Percentiles rank a stretch among this genome's conserved stretches.
Evolutionary conservation across 2,329 filamentous ascomycete genomes (phyloP).

Genomic region (Leptosphaerulina australis): DNA sequence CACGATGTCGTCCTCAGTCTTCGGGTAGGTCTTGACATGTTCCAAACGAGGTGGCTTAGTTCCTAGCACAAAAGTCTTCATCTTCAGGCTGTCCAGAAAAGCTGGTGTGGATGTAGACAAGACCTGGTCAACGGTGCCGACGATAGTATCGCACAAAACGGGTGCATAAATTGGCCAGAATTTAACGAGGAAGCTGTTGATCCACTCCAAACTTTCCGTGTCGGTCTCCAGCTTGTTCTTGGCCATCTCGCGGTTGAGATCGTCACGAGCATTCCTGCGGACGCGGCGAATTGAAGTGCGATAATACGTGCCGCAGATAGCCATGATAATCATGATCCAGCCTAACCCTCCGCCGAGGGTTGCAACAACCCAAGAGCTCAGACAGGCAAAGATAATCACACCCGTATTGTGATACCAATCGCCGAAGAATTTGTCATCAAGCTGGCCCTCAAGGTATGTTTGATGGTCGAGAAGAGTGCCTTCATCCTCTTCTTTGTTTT

Average conservation of each 20-base stretch:
- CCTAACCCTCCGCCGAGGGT: conserved; percentile 87
- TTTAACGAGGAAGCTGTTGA: conserved; percentile 97
- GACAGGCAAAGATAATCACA: conserved; percentile 91
- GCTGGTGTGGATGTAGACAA: conserved; percentile 88
- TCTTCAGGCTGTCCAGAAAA: conserved; percentile 89
- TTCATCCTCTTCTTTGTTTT: conserved; percentile 63
- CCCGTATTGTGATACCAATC: conserved; percentile 98
- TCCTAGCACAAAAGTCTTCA: conserved; percentile 92
- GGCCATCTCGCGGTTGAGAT: conserved; percentile 85
- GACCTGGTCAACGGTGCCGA: conserved; percentile 94
- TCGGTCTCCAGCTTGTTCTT: conserved; percentile 89
- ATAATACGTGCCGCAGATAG: conserved; percentile 91
- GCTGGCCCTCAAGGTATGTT: conserved; percentile 80
- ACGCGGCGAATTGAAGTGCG: conserved; percentile 92
- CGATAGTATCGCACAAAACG: conserved; percentile 87
- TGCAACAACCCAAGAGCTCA: conserved; percentile 88
- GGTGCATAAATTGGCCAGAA: conserved; percentile 99
- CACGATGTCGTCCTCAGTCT: conserved; percentile 91
- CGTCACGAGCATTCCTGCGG: conserved; percentile 93
- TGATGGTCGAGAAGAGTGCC: conserved; percentile 80
- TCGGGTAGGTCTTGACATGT: conserved; percentile 97
- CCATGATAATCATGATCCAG: conserved; percentile 95
- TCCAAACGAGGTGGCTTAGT: conserved; percentile 95
- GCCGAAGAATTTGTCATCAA: conserved; percentile 90
- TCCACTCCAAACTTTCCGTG: conserved; percentile 94